Evolutionary conservation across 2,329 filamentous ascomycete genomes (phyloP), one percentile per base, ranked within the genome.

Genomic region (Orbilia brochopaga): DNA sequence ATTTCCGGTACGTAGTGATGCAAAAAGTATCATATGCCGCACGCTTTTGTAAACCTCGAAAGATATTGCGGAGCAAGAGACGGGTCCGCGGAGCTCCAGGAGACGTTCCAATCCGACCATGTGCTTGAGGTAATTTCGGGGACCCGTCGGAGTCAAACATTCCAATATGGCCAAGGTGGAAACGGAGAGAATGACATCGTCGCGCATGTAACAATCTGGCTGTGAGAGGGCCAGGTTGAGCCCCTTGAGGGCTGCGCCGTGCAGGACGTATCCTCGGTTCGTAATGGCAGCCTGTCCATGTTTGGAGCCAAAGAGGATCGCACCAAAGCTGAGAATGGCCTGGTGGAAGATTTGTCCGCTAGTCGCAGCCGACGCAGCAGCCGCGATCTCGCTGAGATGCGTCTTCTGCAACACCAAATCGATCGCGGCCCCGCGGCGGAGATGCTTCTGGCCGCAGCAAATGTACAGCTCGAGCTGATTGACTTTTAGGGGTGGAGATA

Each of bases 111-210:
- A 53, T 5, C 77, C 77, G 40, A 66, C 48, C 74, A 78, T 78
- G 53, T 79, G 78, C 27, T 77, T 77, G 17, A 78, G 23, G 63
- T 75, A 76, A 24, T 75, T 67, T 15, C 70, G 69, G 1, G 75
- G 69, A 0, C 77, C 76, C 1, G 74, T 77, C 2, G 78, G 77
- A 1, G 77, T 69, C 32, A 78, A 69, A 6, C 63, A 62, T 54
- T 79, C 78, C 30, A 77, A 73, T 44, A 78, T 76, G 23, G 76
- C 74, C 17, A 79, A 54, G 6, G 76, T 74, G 11, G 73, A 59
- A 0, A 79, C 74, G 0, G 75, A 74, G 19, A 78, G 74, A 10
- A 79, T 64, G 8, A 78, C 53, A 2, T 78, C 78, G 52, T 79
- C 75, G 42, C 66, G 65, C 1, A 35, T 65, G 42, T 75, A 76